These are phyloP conservation scores for Dactylorhiza incarnata DNA, from an alignment of 106 monocot species.

Conservation along the genomic window DNA sequence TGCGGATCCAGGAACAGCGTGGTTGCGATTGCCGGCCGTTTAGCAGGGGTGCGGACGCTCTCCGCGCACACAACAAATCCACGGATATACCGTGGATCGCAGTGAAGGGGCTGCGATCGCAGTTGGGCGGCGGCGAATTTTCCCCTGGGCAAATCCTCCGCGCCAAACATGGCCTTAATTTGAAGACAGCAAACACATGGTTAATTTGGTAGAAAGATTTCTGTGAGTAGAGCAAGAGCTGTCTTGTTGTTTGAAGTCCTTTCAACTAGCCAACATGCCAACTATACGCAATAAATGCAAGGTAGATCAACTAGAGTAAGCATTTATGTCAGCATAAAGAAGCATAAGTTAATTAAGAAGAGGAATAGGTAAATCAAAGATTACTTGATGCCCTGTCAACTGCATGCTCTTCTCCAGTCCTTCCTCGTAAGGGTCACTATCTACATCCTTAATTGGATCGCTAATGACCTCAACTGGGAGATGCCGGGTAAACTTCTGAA, in stretches of 20 bases:
- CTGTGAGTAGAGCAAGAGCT: background rate
- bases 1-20: too few relatives aligned
- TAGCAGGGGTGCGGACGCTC: too few relatives aligned
- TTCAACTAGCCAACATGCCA: background rate
- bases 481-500: constrained; percentile 40
- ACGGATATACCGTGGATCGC: too few relatives aligned
- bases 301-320: background rate
- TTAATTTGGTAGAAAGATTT: background rate
- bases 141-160: too few relatives aligned
- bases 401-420: constrained; percentile 51
- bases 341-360: background rate
- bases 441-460: constrained; percentile 73
- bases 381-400: constrained; percentile 79
- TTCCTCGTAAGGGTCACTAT: constrained; percentile 66
- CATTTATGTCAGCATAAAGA: background rate
- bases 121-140: too few relatives aligned
- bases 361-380: background rate
- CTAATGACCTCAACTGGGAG: constrained; percentile 56
- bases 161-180: background rate
- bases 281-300: background rate
- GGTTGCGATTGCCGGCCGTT: too few relatives aligned
- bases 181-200: background rate
- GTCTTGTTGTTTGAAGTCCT: background rate
- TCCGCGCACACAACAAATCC: too few relatives aligned
- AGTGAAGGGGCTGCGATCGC: too few relatives aligned